Conservation (phyloP, 176 grass and related monocot genomes). For the Thalia dealbata region DNA sequence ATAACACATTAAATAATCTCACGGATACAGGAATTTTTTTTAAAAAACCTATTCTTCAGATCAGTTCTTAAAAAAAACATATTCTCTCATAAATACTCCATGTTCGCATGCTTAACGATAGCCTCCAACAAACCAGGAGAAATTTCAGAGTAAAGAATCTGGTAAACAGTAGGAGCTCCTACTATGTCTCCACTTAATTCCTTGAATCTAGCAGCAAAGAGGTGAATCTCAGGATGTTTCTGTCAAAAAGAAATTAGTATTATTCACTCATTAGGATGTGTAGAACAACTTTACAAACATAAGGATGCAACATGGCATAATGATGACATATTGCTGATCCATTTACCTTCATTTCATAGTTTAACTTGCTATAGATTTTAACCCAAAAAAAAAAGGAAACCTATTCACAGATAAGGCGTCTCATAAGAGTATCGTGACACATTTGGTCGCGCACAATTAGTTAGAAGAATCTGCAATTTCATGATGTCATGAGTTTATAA, state of each 20-base stretch:
- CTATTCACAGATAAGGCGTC: neutral
- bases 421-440: neutral
- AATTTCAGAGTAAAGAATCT: constrained; percentile 70
- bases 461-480: no score
- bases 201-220: constrained; percentile 80
- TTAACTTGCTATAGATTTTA: neutral
- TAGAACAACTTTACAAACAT: neutral
- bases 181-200: constrained; percentile 66
- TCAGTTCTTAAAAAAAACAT: neutral
- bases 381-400: constrained; percentile 1
- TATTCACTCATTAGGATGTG: neutral
- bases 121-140: constrained; percentile 83
- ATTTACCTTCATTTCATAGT: neutral
- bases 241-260: constrained; percentile 32
- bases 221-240: constrained; percentile 95
- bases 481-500: no score
- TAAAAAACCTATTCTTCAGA: no score
- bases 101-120: constrained; percentile 86
- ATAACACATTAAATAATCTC: constrained; percentile 8
- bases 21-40: neutral
- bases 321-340: neutral
- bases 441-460: no score
- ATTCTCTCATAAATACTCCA: constrained; percentile 61
- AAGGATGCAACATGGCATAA: neutral
- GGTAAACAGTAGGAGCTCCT: constrained; percentile 67